Percentiles rank a stretch among this genome's conserved stretches.
Evolutionary conservation across 768 basidiomycete species (phyloP).

Genomic region (Lactifluus subvellereus): DNA sequence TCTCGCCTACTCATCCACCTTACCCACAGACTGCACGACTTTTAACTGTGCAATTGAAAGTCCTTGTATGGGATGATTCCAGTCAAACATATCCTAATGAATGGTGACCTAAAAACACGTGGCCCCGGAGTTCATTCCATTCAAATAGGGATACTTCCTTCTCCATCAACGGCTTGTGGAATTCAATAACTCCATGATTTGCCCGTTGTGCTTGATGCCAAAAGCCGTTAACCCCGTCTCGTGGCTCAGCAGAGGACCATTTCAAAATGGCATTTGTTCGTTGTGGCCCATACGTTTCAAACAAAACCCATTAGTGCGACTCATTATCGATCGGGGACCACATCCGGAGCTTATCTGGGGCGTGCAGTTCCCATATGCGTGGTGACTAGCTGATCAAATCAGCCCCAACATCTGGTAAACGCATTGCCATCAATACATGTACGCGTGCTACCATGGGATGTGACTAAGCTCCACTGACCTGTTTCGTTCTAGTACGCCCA

Average conservation of each 20-base stretch:
- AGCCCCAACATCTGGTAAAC: conserved; percentile 12
- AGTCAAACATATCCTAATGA: not conserved
- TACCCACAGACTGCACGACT: not conserved
- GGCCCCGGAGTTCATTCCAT: not conserved
- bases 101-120: not conserved
- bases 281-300: conserved; percentile 5
- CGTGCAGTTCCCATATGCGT: conserved; percentile 1
- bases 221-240: conserved; percentile 10
- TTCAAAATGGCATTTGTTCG: conserved; percentile 3
- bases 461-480: conserved; percentile 1
- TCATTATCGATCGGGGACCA: conserved; percentile 16
- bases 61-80: not conserved
- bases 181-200: not conserved
- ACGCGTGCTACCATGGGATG: not conserved
- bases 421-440: conserved; percentile 6
- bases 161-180: not conserved
- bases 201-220: conserved; percentile 1
- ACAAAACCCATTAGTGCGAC: not conserved
- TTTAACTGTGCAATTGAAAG: conserved; percentile 1
- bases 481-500: conserved; percentile 11
- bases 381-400: conserved; percentile 17
- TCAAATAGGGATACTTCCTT: not conserved
- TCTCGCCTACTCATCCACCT: not conserved
- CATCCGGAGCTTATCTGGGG: conserved; percentile 4
- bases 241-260: not conserved